Percentiles rank a stretch among this genome's conserved stretches.
Evolutionary conservation across 495 filamentous ascomycete genomes (phyloP).

Genomic region (Podospora pseudocomata): DNA sequence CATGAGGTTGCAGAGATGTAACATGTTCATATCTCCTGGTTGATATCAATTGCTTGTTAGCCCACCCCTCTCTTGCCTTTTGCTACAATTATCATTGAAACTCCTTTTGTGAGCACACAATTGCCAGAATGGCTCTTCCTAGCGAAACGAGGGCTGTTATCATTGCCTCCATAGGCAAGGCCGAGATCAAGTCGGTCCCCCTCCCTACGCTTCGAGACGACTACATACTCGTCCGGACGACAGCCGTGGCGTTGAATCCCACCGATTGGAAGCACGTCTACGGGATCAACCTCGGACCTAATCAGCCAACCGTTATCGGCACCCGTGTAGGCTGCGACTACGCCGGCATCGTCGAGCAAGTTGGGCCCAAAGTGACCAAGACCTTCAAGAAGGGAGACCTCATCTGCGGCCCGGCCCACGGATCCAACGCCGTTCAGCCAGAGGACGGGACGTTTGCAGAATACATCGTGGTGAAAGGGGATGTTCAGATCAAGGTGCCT

Average conservation of each 20-base stretch:
- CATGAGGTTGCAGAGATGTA: neutral
- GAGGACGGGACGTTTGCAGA: conserved; percentile 43
- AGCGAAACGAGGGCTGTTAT: conserved; percentile 21
- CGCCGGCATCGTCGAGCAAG: conserved; percentile 41
- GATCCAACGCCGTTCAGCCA: conserved; percentile 23
- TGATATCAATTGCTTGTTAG: neutral
- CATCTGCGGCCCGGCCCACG: conserved; percentile 42
- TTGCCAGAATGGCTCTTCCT: conserved; percentile 10
- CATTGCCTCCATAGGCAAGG: conserved; percentile 16
- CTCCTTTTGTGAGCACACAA: neutral
- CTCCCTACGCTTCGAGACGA: conserved; percentile 44
- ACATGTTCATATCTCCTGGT: neutral
- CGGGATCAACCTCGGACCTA: conserved; percentile 6
- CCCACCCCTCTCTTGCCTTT: neutral
- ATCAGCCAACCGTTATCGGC: conserved; percentile 1
- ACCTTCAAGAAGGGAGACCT: conserved; percentile 35
- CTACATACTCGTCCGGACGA: conserved; percentile 51
- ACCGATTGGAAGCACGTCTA: conserved; percentile 58
- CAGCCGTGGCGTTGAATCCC: conserved; percentile 55
- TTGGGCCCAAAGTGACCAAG: conserved; percentile 38
- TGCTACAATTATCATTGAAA: neutral
- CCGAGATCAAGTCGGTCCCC: conserved; percentile 27
- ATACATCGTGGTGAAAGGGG: conserved; percentile 29
- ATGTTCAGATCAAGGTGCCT: conserved; percentile 33
- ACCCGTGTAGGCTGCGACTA: conserved; percentile 40